These are phyloP conservation scores for Citrus glauca DNA, from an alignment of 345 rosid genomes.

Conservation along the genomic window DNA sequence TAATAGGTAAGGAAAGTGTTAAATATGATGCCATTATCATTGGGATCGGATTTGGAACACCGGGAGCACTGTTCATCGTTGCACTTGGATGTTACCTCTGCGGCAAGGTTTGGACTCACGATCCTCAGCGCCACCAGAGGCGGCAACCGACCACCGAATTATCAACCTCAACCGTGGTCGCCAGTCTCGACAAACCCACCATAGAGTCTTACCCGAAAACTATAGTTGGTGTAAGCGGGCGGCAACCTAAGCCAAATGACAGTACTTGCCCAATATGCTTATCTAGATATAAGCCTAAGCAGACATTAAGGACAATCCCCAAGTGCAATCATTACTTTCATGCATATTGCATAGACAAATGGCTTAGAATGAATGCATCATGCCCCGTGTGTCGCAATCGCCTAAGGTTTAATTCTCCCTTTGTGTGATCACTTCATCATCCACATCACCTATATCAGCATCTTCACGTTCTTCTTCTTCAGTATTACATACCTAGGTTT, in stretches of 20 bases:
- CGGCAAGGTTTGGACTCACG: not conserved
- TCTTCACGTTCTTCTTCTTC: not conserved
- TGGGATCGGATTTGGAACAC: constrained; percentile 7
- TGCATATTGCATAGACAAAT: constrained; percentile 52
- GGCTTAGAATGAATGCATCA: constrained; percentile 50
- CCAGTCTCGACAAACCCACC: constrained; percentile 6
- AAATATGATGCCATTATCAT: constrained; percentile 14
- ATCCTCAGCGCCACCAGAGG: not conserved
- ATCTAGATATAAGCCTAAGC: constrained; percentile 47
- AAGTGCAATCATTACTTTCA: constrained; percentile 64
- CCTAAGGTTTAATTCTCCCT: constrained; percentile 17
- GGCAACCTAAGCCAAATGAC: constrained; percentile 47
- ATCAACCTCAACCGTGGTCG: not conserved
- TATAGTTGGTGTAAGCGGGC: constrained; percentile 44
- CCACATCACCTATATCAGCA: not conserved
- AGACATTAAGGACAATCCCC: constrained; percentile 49
- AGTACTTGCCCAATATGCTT: constrained; percentile 50
- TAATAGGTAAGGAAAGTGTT: constrained; percentile 15
- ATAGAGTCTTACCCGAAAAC: constrained; percentile 21
- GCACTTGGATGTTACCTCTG: constrained; percentile 14
- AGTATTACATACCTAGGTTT: not conserved
- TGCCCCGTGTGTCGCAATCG: constrained; percentile 58
- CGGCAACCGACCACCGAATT: not conserved
- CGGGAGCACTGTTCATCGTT: constrained; percentile 7
- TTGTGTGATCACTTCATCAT: not conserved